Percentiles rank a stretch among this genome's conserved stretches.
These are phyloP conservation scores for Pascua sp. DNA, from an alignment of 1,284 basidiomycete species.

Conservation along the genomic window DNA sequence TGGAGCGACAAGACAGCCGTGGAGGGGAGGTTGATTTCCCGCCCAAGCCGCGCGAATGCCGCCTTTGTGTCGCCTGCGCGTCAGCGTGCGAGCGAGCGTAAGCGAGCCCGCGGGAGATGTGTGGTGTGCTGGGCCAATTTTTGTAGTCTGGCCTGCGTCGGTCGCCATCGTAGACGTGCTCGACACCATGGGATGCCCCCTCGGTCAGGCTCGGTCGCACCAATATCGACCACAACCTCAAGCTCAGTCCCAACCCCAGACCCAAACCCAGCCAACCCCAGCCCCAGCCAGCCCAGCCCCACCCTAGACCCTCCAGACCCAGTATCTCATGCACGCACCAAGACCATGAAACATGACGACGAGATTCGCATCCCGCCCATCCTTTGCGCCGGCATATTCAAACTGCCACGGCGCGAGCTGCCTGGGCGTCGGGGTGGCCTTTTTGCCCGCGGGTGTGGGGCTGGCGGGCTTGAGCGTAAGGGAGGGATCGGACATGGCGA, in stretches of 20 bases:
- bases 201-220: no score
- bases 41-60: constrained; percentile 71
- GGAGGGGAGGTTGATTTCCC: constrained; percentile 73
- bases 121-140: no score
- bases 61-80: constrained; percentile 63
- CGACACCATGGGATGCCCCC: no score
- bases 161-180: no score
- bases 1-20: constrained; percentile 77
- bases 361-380: constrained; percentile 81
- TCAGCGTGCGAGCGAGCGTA: no score
- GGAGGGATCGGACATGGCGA: neutral
- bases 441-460: neutral
- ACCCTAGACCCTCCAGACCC: no score
- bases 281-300: no score
- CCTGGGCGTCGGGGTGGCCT: constrained; percentile 18
- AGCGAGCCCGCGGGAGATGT: no score
- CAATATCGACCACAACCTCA: no score
- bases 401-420: constrained; percentile 39
- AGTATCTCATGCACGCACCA: constrained; percentile 45
- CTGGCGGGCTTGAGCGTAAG: constrained; percentile 34
- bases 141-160: no score
- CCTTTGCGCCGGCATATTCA: constrained; percentile 43
- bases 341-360: constrained; percentile 82
- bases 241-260: no score
- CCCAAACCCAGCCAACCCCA: no score